A percentile compares a stretch with the other conserved stretches of the same genome.
Evolutionary conservation across 129 eudicot species (phyloP).

Genomic region (Heracleum sosnowskyi): DNA sequence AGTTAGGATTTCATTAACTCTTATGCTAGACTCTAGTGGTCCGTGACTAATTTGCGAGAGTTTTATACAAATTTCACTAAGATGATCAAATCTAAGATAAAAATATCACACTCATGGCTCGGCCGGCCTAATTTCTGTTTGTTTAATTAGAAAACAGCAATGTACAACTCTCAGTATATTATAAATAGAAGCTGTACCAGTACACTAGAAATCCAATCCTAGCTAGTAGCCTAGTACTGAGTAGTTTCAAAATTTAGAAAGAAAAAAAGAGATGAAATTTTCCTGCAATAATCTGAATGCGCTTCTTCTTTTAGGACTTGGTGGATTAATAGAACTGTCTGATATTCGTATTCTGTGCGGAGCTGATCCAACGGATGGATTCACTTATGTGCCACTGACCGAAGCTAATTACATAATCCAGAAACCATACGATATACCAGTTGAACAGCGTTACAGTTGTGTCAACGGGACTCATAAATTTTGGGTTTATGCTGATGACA

Average conservation of each 20-base stretch:
- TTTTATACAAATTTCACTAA: too few species aligned
- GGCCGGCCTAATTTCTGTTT: not conserved
- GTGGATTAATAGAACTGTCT: not conserved
- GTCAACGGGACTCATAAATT: constrained; percentile 33
- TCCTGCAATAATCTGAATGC: not conserved
- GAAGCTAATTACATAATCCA: constrained; percentile 27
- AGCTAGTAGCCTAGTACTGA: too few species aligned
- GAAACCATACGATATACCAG: constrained; percentile 42
- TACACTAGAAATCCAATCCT: too few species aligned
- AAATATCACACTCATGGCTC: too few species aligned
- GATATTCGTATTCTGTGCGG: constrained; percentile 14
- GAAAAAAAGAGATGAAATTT: too few species aligned
- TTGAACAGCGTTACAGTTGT: constrained; percentile 30
- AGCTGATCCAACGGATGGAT: constrained; percentile 48
- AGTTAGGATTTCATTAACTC: not conserved
- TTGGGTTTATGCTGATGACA: constrained; percentile 50
- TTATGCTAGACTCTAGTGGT: too few species aligned
- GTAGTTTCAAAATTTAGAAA: too few species aligned
- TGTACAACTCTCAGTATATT: too few species aligned
- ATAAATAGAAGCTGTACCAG: too few species aligned
- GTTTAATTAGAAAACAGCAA: not conserved
- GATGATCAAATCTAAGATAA: too few species aligned
- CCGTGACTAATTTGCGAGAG: not conserved
- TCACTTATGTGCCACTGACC: constrained; percentile 38
- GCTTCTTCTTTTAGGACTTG: not conserved